Conservation (phyloP, 1,139 yeast species). For the Saccharomyces hybrid region DNA sequence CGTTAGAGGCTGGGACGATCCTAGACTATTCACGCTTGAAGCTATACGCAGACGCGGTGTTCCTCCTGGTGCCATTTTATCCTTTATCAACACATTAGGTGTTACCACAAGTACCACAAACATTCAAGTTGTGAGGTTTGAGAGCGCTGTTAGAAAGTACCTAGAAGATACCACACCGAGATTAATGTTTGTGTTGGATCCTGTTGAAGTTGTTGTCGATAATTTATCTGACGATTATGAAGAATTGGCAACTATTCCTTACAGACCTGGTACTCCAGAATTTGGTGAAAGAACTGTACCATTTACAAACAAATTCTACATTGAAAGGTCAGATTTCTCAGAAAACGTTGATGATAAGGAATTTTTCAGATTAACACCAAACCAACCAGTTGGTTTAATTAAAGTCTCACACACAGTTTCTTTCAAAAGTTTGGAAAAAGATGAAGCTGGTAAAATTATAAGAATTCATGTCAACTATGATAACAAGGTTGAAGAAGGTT, state of each 20-base stretch:
- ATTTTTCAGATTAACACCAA: conserved; percentile 86
- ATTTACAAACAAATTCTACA: conserved; percentile 69
- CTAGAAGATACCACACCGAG: conserved; percentile 91
- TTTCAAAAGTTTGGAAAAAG: conserved; percentile 59
- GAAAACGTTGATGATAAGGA: conserved; percentile 51
- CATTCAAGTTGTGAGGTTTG: conserved; percentile 85
- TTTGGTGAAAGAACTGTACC: conserved; percentile 73
- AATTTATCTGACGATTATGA: conserved; percentile 70
- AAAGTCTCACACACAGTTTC: conserved; percentile 81
- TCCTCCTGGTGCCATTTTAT: conserved; percentile 97
- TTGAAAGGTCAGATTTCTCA: conserved; percentile 81
- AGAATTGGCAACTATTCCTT: conserved; percentile 71
- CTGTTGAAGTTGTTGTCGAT: conserved; percentile 74
- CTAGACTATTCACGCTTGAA: conserved; percentile 88
- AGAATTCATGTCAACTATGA: conserved; percentile 79
- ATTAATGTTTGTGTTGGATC: conserved; percentile 86
- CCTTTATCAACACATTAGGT: conserved; percentile 90
- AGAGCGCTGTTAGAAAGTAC: conserved; percentile 77
- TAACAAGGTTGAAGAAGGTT: conserved; percentile 41
- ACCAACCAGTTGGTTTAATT: conserved; percentile 90
- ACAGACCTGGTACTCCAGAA: conserved; percentile 72
- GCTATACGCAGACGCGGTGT: conserved; percentile 96
- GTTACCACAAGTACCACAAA: conserved; percentile 91
- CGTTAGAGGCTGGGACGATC: conserved; percentile 98
- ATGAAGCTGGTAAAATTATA: conserved; percentile 48